Base-by-base conservation (phyloP, 2,329 filamentous ascomycete species). In the Stromatinia cepivora region DNA sequence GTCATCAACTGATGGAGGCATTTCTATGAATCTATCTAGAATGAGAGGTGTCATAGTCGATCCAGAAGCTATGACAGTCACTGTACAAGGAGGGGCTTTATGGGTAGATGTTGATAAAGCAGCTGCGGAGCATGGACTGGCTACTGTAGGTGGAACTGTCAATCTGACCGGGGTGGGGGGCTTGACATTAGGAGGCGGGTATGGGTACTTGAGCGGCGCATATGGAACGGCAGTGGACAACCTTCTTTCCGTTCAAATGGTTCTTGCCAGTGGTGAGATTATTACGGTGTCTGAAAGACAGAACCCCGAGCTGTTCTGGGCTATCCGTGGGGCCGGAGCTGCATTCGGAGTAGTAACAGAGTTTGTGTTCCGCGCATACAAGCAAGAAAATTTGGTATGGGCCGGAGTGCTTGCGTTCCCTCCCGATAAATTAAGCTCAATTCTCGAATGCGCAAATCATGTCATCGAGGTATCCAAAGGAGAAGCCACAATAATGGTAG, bases 151-250 rank as follows among this genome's bases (percentile, higher is more conserved):
- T 7, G 45, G 54, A 34, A 61, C 54, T 17, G 34, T 63, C 56
- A 68, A 63, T 36, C 13, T 46, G 3, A 45, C 25, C 9, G 39
- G 58, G 20, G n/a, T 57, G 4, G 71, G 72, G 2, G 76, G 74
- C 0, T 58, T 75, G 17, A 72, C 71, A 5, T 67, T 76, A 17
- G 73, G 74, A 20, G 73, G 74, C 2, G 73, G 74, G 7, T 87
- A 86, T 73, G 86, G 88, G 1, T 83, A 84, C 77, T 78, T 90
- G 22, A 84, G 81, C 36, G 84, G 85, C 0, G 50, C 66, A 10
- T 70, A 75, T 25, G 74, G 76, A 5, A 66, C 75, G 7, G 71
- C 71, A 2, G 72, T 75, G 34, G 75, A 75, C 57, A 75, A 73
- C 53, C 67, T 77, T 2, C 52, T 74, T 6, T 68, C 71, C 7